These are phyloP conservation scores for Pythium apleroticum DNA, from an alignment of 352 stramenopile genomes.

Conservation along the genomic window DNA sequence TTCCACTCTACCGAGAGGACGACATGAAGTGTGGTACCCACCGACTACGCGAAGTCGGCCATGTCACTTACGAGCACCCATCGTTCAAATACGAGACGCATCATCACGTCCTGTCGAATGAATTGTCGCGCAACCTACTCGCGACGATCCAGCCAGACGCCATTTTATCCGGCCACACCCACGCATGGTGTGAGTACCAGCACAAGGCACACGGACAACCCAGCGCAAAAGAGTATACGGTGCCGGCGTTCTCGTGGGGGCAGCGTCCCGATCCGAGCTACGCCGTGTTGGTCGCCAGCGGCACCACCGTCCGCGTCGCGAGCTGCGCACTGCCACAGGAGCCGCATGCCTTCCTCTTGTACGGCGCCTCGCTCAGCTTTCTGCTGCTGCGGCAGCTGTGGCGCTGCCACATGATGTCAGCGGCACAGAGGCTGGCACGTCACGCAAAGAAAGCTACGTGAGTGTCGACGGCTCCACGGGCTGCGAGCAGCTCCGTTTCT, in stretches of 20 bases:
- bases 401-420: conserved; percentile 19
- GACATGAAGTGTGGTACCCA: conserved; percentile 56
- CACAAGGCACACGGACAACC: conserved; percentile 23
- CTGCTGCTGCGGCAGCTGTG: conserved; percentile 15
- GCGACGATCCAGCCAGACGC: conserved; percentile 43
- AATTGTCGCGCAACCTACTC: conserved; percentile 54
- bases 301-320: background rate
- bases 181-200: conserved; percentile 61
- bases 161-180: conserved; percentile 75
- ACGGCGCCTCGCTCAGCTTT: conserved; percentile 10
- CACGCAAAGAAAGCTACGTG: conserved; percentile 24
- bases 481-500: background rate
- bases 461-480: background rate
- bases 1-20: conserved; percentile 58
- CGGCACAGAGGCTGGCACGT: conserved; percentile 5
- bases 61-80: conserved; percentile 80
- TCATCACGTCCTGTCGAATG: conserved; percentile 67
- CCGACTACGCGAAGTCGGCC: conserved; percentile 47
- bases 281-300: conserved; percentile 38
- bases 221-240: conserved; percentile 51
- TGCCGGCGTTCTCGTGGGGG: conserved; percentile 77
- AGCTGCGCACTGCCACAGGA: conserved; percentile 20
- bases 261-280: conserved; percentile 82
- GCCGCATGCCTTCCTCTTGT: conserved; percentile 20
- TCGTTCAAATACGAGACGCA: conserved; percentile 59